Percentiles rank a stretch among this genome's conserved stretches.
phyloP scores from a whole-genome alignment of 2,329 filamentous ascomycete species.

The Gnomoniopsis sp. region DNA sequence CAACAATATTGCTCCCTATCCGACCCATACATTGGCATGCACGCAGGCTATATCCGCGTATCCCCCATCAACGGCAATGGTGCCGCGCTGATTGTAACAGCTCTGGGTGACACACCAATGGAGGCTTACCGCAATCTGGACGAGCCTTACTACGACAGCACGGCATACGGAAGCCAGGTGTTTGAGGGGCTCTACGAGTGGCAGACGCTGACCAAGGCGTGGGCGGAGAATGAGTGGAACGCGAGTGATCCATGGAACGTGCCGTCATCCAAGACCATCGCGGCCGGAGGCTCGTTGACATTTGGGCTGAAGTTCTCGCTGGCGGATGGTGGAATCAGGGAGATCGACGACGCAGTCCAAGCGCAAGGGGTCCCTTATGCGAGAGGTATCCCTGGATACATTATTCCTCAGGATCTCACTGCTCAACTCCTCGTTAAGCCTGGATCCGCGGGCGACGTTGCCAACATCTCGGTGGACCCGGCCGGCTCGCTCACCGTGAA shows the following conservation, averaged over 20 bases:
- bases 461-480: slow-evolving; percentile 36
- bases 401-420: slow-evolving; percentile 44
- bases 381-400: slow-evolving; percentile 52
- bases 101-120: slow-evolving; percentile 41
- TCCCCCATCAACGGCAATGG: slow-evolving; percentile 50
- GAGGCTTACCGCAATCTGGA: slow-evolving; percentile 53
- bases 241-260: slow-evolving; percentile 50
- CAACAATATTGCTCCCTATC: slow-evolving; percentile 50
- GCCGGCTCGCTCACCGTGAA: slow-evolving; percentile 33
- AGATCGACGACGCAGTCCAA: slow-evolving; percentile 43
- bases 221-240: slow-evolving; percentile 54
- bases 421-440: slow-evolving; percentile 43
- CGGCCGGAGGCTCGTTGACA: slow-evolving; percentile 40
- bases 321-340: slow-evolving; percentile 38
- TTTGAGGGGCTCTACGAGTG: slow-evolving; percentile 62
- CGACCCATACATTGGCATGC: slow-evolving; percentile 58
- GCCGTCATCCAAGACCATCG: slow-evolving; percentile 43
- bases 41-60: slow-evolving; percentile 55
- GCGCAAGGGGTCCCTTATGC: slow-evolving; percentile 44
- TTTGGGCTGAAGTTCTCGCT: slow-evolving; percentile 51
- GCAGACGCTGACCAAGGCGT: slow-evolving; percentile 52
- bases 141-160: slow-evolving; percentile 38
- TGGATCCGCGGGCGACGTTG: slow-evolving; percentile 34
- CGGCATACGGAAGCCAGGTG: slow-evolving; percentile 48
- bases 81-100: slow-evolving; percentile 51